A percentile compares a stretch with the other conserved stretches of the same genome.
phyloP scores from a whole-genome alignment of 2,329 filamentous ascomycete species.

The Exophiala xenobiotica region DNA sequence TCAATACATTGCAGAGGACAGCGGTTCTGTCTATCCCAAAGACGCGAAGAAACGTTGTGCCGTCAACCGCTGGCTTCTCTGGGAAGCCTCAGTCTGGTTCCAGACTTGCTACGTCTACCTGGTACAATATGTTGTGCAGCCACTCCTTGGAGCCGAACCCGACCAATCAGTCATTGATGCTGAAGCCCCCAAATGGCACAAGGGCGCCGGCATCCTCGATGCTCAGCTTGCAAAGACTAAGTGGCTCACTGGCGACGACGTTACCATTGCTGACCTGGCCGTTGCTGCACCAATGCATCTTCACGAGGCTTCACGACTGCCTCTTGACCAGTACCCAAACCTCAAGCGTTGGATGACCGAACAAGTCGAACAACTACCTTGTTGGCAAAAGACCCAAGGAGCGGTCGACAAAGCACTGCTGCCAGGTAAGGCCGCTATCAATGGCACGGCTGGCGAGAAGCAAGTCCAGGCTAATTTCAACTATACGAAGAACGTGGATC shows the following conservation, averaged over 20 bases:
- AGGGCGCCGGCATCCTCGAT: slow-evolving; percentile 40
- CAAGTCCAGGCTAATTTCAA: slow-evolving; percentile 47
- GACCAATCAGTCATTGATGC: slow-evolving; percentile 39
- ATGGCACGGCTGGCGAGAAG: slow-evolving; percentile 24
- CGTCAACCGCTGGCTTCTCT: slow-evolving; percentile 45
- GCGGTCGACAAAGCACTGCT: slow-evolving; percentile 39
- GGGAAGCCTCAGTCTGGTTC: slow-evolving; percentile 46
- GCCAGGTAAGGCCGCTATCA: slow-evolving; percentile 20
- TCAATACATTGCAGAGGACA: slow-evolving; percentile 41
- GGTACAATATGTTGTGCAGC: slow-evolving; percentile 44
- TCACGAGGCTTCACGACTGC: slow-evolving; percentile 36
- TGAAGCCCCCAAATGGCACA: slow-evolving; percentile 38
- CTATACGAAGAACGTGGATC: slow-evolving; percentile 48
- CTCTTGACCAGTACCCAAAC: slow-evolving; percentile 41
- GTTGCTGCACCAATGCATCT: slow-evolving; percentile 44
- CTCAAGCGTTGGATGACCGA: slow-evolving; percentile 40
- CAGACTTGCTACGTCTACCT: slow-evolving; percentile 42
- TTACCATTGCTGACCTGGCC: slow-evolving; percentile 45
- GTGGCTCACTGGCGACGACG: slow-evolving; percentile 38
- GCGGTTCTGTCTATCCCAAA: slow-evolving; percentile 39
- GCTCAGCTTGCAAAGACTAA: slow-evolving; percentile 39
- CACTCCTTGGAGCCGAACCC: slow-evolving; percentile 38
- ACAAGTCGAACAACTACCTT: slow-evolving; percentile 39
- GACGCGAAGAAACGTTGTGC: slow-evolving; percentile 41
- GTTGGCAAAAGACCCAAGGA: slow-evolving; percentile 42